Base-by-base conservation (phyloP, 2,329 filamentous ascomycete genomes). In the Neospermospora avenae region DNA sequence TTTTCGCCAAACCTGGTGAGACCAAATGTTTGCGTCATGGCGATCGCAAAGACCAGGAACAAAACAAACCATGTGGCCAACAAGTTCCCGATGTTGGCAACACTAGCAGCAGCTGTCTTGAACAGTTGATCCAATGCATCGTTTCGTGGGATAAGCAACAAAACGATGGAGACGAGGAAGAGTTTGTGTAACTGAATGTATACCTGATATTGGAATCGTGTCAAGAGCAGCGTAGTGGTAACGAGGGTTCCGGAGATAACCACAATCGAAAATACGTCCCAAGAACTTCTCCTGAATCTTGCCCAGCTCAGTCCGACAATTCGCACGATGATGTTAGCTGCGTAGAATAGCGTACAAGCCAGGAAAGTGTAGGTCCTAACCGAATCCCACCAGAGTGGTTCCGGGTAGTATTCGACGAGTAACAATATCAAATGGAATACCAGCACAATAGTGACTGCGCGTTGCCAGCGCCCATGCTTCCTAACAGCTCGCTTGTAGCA, bases 71-170 rank as follows among this genome's bases (percentile, higher is more conserved):
- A 99, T 0, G 96, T 99, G 1, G 93, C 93, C 41, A 99, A 79
- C 45, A 99, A 80, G 71, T 97, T 99, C 60, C 89, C 85, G 67
- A 99, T 99, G 18, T 90, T 87, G 2, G 90, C 88, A 68, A 99
- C 77, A 85, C 91, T 96, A 56, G 93, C 95, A 11, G 95, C 95
- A 0, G 93, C 96, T 1, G 96, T 99, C 75, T 99, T 99, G 84
- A 99, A 99, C 0, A 99, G 84, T 73, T 99, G 95, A 72, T 99
- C 96, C 22, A 99, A 83, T 53, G 96, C 93, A 69, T 99, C 96
- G 73, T 99, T 99, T 55, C 96, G 85, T 1, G 95, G 95, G 63
- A 99, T 99, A 35, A 99, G 83, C 55, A 99, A 80, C 8, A 98
- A 81, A 2, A 95, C 87, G 57, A 98, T 89, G 8, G 91, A 88